Evolutionary conservation across 805 yeast genomes (phyloP), one percentile per base, ranked within the genome.

Genomic region (Ogataea paraovalis): DNA sequence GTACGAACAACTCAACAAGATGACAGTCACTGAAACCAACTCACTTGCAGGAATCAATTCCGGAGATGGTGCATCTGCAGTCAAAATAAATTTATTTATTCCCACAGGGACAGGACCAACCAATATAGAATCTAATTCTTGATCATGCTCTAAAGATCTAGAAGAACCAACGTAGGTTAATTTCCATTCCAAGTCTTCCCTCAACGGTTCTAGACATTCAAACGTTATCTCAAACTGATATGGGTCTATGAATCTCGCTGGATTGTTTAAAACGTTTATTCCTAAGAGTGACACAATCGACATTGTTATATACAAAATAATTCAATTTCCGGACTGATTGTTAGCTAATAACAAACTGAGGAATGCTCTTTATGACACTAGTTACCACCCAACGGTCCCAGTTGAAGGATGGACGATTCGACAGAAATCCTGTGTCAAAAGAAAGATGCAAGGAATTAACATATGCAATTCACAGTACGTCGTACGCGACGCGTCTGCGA

Each of bases 71-170:
- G 99, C 96, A 60, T 95, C 98, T 0, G 98, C 97, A 18, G 87
- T 81, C 65, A 94, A 86, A 10, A 91, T 76, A 60, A 94, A 94
- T 67, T 92, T 90, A 64, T 94, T 94, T 37, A 92, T 82, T 1
- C 99, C 99, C 2, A 94, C 96, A 0, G 99, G 99, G 2, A 94
- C 96, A 0, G 99, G 99, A 0, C 99, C 99, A 3, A 94, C 99
- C n/a, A 94, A 71, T 34, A 94, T 82, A 1, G 97, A 90, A 62
- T 94, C 99, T 46, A 94, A 73, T 64, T 91, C 97, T 68, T 94
- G 99, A 66, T 94, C 99, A 59, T 94, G 97, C 54, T 94, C 97
- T 44, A 89, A 66, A 34, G 97, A 89, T 42, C 96, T 78, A 1
- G 97, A 91, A 4, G 96, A 87, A 1, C 99, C 99, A 37, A 94